Conservation (phyloP, 768 basidiomycete species). For the Dentipellis sp. region DNA sequence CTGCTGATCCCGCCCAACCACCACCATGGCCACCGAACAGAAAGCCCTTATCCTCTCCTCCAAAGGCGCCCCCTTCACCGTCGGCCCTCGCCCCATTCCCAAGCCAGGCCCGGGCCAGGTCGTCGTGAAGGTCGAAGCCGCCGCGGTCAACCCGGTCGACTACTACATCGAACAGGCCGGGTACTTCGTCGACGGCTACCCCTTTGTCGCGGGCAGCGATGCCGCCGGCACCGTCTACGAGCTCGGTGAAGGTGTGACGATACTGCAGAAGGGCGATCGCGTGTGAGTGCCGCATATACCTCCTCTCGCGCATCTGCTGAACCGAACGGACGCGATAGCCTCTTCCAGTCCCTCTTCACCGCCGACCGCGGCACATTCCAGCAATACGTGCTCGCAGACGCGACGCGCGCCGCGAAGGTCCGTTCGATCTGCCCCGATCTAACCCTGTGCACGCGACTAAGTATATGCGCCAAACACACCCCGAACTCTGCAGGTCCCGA, state of each 20-base stretch:
- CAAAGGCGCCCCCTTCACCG: constrained; percentile 1
- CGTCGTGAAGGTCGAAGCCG: constrained; percentile 12
- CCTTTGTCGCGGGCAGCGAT: constrained; percentile 16
- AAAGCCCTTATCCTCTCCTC: constrained; percentile 2
- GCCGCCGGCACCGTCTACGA: constrained; percentile 18
- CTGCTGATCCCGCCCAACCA: too few relatives aligned
- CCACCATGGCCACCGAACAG: constrained; percentile 3
- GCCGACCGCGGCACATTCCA: constrained; percentile 12
- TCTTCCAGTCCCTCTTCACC: constrained; percentile 5
- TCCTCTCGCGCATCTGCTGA: background rate
- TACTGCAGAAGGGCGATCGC: constrained; percentile 17
- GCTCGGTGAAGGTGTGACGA: constrained; percentile 19
- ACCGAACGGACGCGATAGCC: background rate
- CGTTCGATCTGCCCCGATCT: background rate
- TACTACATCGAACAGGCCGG: constrained; percentile 9
- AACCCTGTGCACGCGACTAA: background rate
- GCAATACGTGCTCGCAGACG: constrained; percentile 14
- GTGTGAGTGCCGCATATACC: constrained; percentile 8
- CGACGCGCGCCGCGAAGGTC: constrained; percentile 12
- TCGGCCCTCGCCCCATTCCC: constrained; percentile 6
- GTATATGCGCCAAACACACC: background rate
- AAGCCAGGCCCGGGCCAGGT: constrained; percentile 11
- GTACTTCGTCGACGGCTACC: constrained; percentile 15
- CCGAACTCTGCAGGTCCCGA: constrained; percentile 29
- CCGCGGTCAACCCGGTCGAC: constrained; percentile 16